phyloP scores from a whole-genome alignment of 257 asterid species.

The Solanum ossicruentum region DNA sequence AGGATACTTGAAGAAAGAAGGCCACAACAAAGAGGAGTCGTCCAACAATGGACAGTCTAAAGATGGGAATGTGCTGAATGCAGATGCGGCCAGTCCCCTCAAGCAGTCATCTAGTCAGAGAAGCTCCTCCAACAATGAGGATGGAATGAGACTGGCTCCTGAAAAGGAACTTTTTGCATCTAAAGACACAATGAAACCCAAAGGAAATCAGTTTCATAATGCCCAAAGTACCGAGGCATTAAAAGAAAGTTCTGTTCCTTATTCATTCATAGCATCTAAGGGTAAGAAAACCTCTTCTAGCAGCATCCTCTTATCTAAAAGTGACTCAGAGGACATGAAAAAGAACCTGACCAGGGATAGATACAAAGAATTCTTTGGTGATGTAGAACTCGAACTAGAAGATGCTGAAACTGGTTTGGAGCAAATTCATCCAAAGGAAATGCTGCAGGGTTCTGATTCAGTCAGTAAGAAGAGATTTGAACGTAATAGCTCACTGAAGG shows the following conservation, averaged over 20 bases:
- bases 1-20: conserved; percentile 26
- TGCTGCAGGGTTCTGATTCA: conserved; percentile 30
- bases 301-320: conserved; percentile 23
- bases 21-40: conserved; percentile 16
- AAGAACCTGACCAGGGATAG: conserved; percentile 43
- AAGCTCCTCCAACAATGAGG: conserved; percentile 30
- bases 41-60: conserved; percentile 29
- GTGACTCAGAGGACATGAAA: conserved; percentile 28
- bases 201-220: conserved; percentile 22
- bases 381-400: conserved; percentile 49
- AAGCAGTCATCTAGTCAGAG: conserved; percentile 28
- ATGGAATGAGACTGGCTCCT: conserved; percentile 23
- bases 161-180: conserved; percentile 31
- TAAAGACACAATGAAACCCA: conserved; percentile 39
- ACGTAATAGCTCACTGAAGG: conserved; percentile 26
- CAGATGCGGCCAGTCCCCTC: conserved; percentile 18
- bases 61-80: conserved; percentile 21
- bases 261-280: conserved; percentile 35
- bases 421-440: conserved; percentile 32
- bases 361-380: conserved; percentile 75
- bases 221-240: conserved; percentile 18
- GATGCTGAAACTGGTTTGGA: conserved; percentile 50
- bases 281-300: conserved; percentile 32
- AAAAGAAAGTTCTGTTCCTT: conserved; percentile 28
- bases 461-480: conserved; percentile 30